Conservation (phyloP, 2,329 filamentous ascomycete species). For the Colletotrichum sidae region DNA sequence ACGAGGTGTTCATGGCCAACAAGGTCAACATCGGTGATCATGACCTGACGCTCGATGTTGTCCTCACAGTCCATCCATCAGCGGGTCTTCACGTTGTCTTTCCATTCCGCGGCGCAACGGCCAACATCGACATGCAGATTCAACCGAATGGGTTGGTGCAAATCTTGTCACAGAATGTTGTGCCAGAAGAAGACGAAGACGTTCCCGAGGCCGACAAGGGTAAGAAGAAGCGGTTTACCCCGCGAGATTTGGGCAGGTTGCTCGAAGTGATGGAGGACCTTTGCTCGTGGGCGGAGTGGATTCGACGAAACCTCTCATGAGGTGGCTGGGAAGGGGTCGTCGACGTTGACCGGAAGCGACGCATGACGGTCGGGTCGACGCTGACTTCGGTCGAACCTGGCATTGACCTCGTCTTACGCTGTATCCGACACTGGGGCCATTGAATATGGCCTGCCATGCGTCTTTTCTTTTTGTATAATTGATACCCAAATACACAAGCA, state of each 20-base stretch:
- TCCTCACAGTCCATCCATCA: slow-evolving; percentile 61
- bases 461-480: slow-evolving; percentile 33
- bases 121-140: slow-evolving; percentile 69
- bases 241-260: slow-evolving; percentile 56
- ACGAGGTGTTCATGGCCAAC: slow-evolving; percentile 47
- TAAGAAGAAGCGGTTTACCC: slow-evolving; percentile 50
- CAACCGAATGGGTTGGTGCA: slow-evolving; percentile 69
- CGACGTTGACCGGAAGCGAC: neutral
- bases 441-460: slow-evolving; percentile 1
- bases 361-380: too few species aligned
- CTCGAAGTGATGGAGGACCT: slow-evolving; percentile 65
- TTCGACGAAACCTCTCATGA: slow-evolving; percentile 48
- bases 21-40: slow-evolving; percentile 15
- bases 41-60: slow-evolving; percentile 61
- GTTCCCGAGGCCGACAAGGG: slow-evolving; percentile 38
- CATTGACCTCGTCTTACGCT: too few species aligned
- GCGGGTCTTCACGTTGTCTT: slow-evolving; percentile 66
- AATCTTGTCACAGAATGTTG: slow-evolving; percentile 68
- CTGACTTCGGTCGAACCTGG: too few species aligned
- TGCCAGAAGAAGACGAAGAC: slow-evolving; percentile 42
- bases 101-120: slow-evolving; percentile 60
- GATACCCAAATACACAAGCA: slow-evolving; percentile 29
- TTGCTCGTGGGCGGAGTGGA: slow-evolving; percentile 66
- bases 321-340: neutral
- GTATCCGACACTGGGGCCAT: neutral